These are phyloP conservation scores for Cladorrhinum sp. DNA, from an alignment of 2,329 filamentous ascomycete genomes.

Conservation along the genomic window DNA sequence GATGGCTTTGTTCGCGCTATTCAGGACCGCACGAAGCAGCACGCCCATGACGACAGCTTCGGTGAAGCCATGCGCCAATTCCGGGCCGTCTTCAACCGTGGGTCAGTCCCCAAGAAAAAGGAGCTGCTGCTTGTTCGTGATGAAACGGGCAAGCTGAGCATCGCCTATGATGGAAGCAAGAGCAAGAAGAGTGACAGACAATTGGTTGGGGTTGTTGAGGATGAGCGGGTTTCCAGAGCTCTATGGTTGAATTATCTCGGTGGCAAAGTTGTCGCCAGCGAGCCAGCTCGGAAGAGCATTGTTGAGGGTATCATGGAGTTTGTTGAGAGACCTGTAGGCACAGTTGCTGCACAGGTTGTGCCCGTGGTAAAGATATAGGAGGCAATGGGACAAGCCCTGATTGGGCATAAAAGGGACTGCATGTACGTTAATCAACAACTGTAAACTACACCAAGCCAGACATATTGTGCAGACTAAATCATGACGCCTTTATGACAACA, in stretches of 20 bases:
- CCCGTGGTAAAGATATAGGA: slow-evolving; percentile 18
- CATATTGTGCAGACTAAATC: too few species aligned
- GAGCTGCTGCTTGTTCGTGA: slow-evolving; percentile 73
- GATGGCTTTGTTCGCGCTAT: slow-evolving; percentile 90
- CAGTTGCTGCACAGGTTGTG: slow-evolving; percentile 74
- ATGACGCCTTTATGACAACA: too few species aligned
- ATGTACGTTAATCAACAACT: not conserved
- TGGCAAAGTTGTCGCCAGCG: slow-evolving; percentile 82
- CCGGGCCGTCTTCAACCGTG: slow-evolving; percentile 76
- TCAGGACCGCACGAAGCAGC: slow-evolving; percentile 61
- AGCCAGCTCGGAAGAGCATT: slow-evolving; percentile 74
- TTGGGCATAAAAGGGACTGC: not conserved
- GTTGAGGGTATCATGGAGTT: slow-evolving; percentile 86
- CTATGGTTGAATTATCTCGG: slow-evolving; percentile 90
- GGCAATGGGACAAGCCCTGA: too few species aligned
- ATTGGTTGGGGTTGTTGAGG: slow-evolving; percentile 66
- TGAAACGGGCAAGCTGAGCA: slow-evolving; percentile 60
- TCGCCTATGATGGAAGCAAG: slow-evolving; percentile 61
- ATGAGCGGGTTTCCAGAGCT: slow-evolving; percentile 76
- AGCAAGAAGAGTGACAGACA: slow-evolving; percentile 42
- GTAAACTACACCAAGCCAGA: not conserved
- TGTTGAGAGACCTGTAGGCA: slow-evolving; percentile 83
- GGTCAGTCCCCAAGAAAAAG: slow-evolving; percentile 74
- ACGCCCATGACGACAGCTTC: slow-evolving; percentile 68
- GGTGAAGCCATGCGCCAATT: slow-evolving; percentile 72